Evolutionary conservation across 2,329 filamentous ascomycete species (phyloP).

Genomic region (Colletotrichum siamense): DNA sequence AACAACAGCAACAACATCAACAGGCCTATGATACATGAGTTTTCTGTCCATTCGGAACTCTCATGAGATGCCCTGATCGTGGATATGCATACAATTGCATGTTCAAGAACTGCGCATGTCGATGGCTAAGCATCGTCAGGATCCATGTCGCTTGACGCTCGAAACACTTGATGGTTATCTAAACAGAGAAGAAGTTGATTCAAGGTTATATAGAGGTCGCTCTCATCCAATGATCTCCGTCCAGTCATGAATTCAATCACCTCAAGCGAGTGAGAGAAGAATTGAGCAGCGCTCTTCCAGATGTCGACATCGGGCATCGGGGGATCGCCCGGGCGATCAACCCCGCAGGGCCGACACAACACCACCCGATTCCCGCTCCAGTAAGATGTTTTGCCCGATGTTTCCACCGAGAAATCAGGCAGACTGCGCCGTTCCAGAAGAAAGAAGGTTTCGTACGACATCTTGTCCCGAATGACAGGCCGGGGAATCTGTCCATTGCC

Average conservation of each 20-base stretch:
- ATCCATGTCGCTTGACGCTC: background rate
- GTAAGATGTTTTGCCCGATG: background rate
- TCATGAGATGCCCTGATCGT: background rate
- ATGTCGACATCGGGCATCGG: slow-evolving; percentile 12
- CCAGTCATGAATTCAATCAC: background rate
- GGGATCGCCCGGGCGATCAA: background rate
- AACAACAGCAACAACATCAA: background rate
- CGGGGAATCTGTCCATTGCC: background rate
- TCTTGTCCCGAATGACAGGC: background rate
- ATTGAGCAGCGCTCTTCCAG: background rate
- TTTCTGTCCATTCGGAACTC: background rate
- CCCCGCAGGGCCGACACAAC: background rate
- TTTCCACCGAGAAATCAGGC: background rate
- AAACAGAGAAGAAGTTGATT: background rate
- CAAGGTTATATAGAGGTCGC: background rate
- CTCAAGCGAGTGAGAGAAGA: background rate
- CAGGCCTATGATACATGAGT: background rate
- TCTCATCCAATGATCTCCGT: background rate
- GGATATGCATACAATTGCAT: background rate
- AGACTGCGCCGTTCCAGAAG: background rate
- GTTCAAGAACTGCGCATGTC: background rate
- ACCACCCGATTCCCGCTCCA: background rate
- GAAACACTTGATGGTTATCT: background rate
- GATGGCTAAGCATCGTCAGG: background rate
- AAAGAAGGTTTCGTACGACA: background rate